Conservation (phyloP, 345 rosid species). For the Mangifera indica region DNA sequence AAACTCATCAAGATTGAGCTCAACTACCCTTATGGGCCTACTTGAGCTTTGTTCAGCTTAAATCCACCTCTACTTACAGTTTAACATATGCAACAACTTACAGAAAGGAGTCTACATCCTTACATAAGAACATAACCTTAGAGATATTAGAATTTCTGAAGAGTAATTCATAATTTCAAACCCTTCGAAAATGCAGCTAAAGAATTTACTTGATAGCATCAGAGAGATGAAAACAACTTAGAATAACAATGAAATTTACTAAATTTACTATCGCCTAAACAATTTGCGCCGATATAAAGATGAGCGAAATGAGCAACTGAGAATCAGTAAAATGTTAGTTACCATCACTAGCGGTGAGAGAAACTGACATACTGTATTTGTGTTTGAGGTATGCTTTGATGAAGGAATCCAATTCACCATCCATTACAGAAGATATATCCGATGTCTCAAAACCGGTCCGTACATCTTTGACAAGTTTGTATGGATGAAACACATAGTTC, state of each 20-base stretch:
- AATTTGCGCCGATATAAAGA: background rate
- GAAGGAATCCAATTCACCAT: conserved; percentile 84
- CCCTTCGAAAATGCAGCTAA: background rate
- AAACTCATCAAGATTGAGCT: no score
- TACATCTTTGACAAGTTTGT: conserved; percentile 91
- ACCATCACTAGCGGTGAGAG: conserved; percentile 29
- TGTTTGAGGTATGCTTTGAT: conserved; percentile 89
- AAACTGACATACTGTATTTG: conserved; percentile 54
- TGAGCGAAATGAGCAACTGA: background rate
- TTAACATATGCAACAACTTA: no score
- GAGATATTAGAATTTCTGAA: no score
- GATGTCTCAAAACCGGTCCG: conserved; percentile 77
- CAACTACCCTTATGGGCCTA: no score
- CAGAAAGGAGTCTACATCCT: no score
- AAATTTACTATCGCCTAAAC: background rate
- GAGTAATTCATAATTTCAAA: background rate
- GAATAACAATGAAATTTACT: background rate
- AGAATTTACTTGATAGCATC: background rate
- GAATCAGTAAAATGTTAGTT: background rate
- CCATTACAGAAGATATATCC: conserved; percentile 85
- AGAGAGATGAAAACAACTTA: background rate
- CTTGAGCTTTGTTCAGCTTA: no score
- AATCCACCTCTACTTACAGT: no score
- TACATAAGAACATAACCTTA: no score
- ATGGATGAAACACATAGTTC: conserved; percentile 95